A percentile compares a stretch with the other conserved stretches of the same genome.
phyloP scores from a whole-genome alignment of 768 basidiomycete genomes.

The Naganishia vaughanmartiniae region DNA sequence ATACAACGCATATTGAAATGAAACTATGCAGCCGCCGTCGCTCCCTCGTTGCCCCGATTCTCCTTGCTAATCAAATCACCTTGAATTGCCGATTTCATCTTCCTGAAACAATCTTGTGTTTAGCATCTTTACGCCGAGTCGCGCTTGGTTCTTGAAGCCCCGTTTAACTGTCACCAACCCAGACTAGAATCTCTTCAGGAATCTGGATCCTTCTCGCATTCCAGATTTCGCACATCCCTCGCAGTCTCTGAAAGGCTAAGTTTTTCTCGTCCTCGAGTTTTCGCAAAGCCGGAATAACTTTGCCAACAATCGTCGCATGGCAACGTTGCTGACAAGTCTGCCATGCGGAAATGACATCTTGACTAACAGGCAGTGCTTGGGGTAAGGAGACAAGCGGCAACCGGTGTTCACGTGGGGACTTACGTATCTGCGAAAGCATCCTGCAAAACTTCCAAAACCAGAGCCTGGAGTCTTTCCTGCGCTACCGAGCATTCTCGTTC shows the following conservation, averaged over 20 bases:
- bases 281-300: not conserved
- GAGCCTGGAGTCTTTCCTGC: conserved; percentile 13
- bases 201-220: not conserved
- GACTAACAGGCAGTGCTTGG: not conserved
- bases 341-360: not conserved
- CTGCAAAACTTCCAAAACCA: not conserved
- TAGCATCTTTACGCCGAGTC: too few species aligned
- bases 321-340: conserved; percentile 2
- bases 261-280: conserved; percentile 1
- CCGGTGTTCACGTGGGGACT: not conserved
- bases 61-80: not conserved
- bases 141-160: not conserved
- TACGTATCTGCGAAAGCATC: not conserved
- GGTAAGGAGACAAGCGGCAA: not conserved
- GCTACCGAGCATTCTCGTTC: not conserved
- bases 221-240: not conserved
- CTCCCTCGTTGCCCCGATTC: not conserved
- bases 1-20: not conserved
- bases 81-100: too few species aligned
- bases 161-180: not conserved
- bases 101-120: not conserved
- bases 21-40: not conserved
- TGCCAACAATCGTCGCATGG: not conserved
- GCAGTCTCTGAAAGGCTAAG: not conserved
- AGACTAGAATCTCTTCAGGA: conserved; percentile 9